phyloP scores from a whole-genome alignment of 176 grass and related monocot genomes.

The Avena atlantica region DNA sequence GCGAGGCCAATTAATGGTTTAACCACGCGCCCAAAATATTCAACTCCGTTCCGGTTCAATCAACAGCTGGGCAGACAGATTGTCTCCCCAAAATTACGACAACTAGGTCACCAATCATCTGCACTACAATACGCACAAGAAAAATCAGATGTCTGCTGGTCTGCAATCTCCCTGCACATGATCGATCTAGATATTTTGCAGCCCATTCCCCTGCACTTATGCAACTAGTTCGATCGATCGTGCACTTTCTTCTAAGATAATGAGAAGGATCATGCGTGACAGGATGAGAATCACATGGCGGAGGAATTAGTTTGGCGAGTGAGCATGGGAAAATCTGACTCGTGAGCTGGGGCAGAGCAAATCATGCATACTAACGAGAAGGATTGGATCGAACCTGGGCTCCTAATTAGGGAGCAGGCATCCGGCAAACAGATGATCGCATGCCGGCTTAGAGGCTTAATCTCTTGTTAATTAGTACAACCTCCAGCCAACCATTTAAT shows the following conservation, averaged over 20 bases:
- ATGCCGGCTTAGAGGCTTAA: not conserved
- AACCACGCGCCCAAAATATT: constrained; percentile 23
- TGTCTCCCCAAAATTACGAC: constrained; percentile 30
- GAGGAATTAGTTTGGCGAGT: not conserved
- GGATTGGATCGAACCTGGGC: constrained; percentile 13
- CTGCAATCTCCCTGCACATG: constrained; percentile 23
- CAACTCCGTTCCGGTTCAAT: not conserved
- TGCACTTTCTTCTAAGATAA: not conserved
- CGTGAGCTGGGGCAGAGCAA: constrained; percentile 30
- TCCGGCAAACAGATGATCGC: not conserved
- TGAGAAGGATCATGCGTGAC: constrained; percentile 20
- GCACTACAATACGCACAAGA: not conserved
- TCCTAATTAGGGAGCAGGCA: constrained; percentile 35
- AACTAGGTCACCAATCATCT: constrained; percentile 26
- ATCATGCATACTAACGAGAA: not conserved
- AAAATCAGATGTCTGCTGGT: not conserved
- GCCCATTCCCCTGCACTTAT: constrained; percentile 11
- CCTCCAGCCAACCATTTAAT: not conserved
- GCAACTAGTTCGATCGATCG: not conserved
- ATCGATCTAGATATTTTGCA: not conserved
- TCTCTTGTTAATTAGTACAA: not conserved
- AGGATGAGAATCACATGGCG: constrained; percentile 41
- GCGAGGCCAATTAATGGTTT: not conserved
- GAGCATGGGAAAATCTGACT: constrained; percentile 6
- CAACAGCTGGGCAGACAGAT: not conserved